Evolutionary conservation across 2,329 filamentous ascomycete species (phyloP), one percentile per base, ranked within the genome.

Genomic region (Talaromyces sp.): DNA sequence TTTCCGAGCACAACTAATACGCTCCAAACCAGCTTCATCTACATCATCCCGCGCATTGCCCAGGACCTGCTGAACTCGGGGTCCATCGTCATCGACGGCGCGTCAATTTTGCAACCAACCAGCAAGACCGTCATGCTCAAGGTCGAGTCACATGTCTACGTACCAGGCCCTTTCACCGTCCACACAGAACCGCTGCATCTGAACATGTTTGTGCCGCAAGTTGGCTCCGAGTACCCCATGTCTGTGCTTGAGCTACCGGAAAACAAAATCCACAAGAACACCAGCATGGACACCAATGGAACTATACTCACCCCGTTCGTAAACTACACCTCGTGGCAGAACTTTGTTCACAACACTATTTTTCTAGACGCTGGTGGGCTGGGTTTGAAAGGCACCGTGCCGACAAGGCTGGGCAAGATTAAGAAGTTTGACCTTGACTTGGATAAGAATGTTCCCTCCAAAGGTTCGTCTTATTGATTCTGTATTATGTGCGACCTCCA

Each of bases 1-100:
- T 52, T 5, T 14, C 10, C 27, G 47, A 30, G 27, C 30, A 27
- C 5, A 55, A 5, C n/a, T 30, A 18, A 18, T 14, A 28, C 5
- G 50, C 44, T 27, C 18, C 7, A 27, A 28, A 54, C 18, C 56
- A 79, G 77, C 60, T 78, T 79, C 67, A 62, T 75, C 1, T 67
- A 77, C 54, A 68, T 72, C 18, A 70, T 79, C 7, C 77, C 77
- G n/a, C 75, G 75, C 10, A 69, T 79, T 36, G 75, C 77, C 0
- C 77, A 78, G 51, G 64, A 69, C 34, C 69, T 79, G 16, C 70
- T 79, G 23, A 65, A 78, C 57, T 70, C 73, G 53, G 74, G 75
- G 3, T 60, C 68, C 16, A 68, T 79, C 5, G 70, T 76, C 2
- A 71, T 79, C 36, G 70, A 72, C 64, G 66, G 68, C 53, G 74